Evolutionary conservation across 495 filamentous ascomycete species (phyloP), one percentile per base, ranked within the genome.

Genomic region (Usnea hakonensis): DNA sequence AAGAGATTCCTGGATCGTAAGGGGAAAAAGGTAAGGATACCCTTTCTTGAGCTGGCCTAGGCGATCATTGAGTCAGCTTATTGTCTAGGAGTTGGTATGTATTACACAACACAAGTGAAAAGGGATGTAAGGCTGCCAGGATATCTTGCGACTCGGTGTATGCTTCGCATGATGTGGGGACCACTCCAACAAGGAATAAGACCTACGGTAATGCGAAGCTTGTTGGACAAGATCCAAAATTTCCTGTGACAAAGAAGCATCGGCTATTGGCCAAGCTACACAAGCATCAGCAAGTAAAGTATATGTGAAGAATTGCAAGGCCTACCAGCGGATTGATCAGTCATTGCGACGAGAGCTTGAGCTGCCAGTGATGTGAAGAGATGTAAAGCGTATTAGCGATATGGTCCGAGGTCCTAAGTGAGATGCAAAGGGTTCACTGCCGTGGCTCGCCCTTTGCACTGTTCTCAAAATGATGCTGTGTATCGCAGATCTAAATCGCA

Each of bases 141-240:
- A 13, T 26, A 10, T 46, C 19, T 21, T 43, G 19, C 40, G 43
- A 46, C n/a, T 46, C 11, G n/a, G 2, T 26, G 5, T 46, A 46
- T 14, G 21, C 21, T 14, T 23, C 21, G 4, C 19, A 23, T 36
- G 6, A 48, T 3, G 21, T 4, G 2, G 2, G 14, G 46, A 11
- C 26, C 28, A 32, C 3, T 52, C 48, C 2, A 28, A 52, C 26
- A 17, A 52, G 28, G 16, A 83, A 94, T 95, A 38, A 93, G 73
- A 28, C 30, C 41, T 26, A 44, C 17, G 40, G 23, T 63, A 48
- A 43, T 57, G 90, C 90, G 80, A 94, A 94, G 88, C 88, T 73
- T 95, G 90, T 78, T 97, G 93, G 43, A 96, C 81, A 36, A 95
- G 81, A 69, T 96, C 91, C 40, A 96, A 81, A 60, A 95, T 83